Percentiles rank a stretch among this genome's conserved stretches.
phyloP scores from a whole-genome alignment of 2,329 filamentous ascomycete genomes.

The Penicillium sp. region DNA sequence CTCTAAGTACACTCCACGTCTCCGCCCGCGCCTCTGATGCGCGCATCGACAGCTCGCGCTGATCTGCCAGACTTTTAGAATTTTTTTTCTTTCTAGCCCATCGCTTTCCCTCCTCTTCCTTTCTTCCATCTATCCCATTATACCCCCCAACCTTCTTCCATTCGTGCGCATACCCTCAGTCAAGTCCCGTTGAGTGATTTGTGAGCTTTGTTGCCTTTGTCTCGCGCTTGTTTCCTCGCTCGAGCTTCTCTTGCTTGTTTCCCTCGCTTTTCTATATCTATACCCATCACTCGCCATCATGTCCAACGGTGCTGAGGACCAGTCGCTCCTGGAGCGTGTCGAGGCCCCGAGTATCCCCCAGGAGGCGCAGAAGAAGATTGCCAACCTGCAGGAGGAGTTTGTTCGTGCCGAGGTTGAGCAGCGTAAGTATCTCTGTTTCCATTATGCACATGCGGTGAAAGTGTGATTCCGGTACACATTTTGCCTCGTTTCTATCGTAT shows the following conservation, averaged over 20 bases:
- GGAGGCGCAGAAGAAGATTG: constrained; percentile 61
- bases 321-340: constrained; percentile 37
- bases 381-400: constrained; percentile 77
- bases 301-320: constrained; percentile 23
- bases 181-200: not conserved
- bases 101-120: constrained; percentile 7
- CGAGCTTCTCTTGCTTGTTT: not conserved
- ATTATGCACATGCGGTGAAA: not conserved
- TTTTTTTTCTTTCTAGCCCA: constrained; percentile 14
- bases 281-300: constrained; percentile 14
- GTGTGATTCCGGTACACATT: not conserved
- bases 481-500: not conserved
- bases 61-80: constrained; percentile 17
- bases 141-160: not conserved
- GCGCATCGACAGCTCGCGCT: constrained; percentile 18
- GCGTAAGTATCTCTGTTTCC: constrained; percentile 54
- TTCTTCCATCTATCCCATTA: constrained; percentile 3
- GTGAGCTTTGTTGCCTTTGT: not conserved
- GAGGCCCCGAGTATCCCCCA: constrained; percentile 35
- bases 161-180: not conserved
- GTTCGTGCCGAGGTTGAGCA: constrained; percentile 79
- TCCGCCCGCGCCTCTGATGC: constrained; percentile 10
- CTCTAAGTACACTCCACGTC: constrained; percentile 14
- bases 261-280: constrained; percentile 5
- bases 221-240: not conserved